Base-by-base conservation (phyloP, 805 yeast species). In the Danielia reshetovae region DNA sequence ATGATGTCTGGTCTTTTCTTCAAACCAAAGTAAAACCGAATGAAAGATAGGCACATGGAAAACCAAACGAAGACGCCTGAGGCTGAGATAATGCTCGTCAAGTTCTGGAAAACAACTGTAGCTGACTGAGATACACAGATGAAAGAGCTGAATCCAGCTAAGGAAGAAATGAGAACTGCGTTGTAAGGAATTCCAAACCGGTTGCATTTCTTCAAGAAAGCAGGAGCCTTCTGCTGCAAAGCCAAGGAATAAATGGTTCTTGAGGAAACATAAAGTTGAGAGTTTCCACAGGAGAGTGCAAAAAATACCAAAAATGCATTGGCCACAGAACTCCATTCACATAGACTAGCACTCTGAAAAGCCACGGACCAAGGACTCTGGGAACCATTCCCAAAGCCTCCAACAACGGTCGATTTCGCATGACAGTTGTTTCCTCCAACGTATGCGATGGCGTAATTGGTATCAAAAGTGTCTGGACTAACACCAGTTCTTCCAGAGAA, bases 51-150 rank as follows among this genome's bases (percentile, higher is more conserved):
- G 46, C 83, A 77, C 74, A 82, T 75, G 4, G 86, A 84, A 44
- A 71, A 69, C 95, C 95, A 87, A 27, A 84, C 86, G 23, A 87
- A 59, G 34, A 86, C 73, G 0, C 88, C 89, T 1, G 89, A 74
- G 0, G 89, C 76, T 2, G 89, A 78, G 34, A 85, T 74, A 23
- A 85, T 68, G 45, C 79, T 77, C 6, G 83, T 73, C 38, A 85
- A 60, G 46, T 81, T 75, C 40, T 76, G 82, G 45, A 85, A 85
- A 4, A 81, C 81, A 11, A 64, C 57, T 11, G 82, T 74, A 0
- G 88, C 79, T 24, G 66, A 56, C 35, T 72, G 65, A 28, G 75
- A 69, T 4, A 81, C 77, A 3, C 85, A 74, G 15, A 82, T 52
- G 52, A 65, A 83, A 0, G 87, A 73, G 24, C 83, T 57, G 3